Evolutionary conservation across 148 eudicot genomes (phyloP).

Genomic region (Silene latifolia): DNA sequence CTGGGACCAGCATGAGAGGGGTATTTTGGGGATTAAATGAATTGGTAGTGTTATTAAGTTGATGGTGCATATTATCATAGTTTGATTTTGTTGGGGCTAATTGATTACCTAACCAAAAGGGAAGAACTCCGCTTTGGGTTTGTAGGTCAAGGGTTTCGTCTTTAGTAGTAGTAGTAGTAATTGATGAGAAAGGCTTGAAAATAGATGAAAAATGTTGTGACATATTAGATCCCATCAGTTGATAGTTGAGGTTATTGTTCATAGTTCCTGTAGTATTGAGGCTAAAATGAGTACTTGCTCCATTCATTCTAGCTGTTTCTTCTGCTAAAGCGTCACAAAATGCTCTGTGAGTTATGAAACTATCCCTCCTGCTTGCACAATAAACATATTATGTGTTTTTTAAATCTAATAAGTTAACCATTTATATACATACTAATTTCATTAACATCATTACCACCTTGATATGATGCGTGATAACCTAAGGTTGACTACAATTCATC

Average conservation of each 20-base stretch:
- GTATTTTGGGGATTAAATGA: slow-evolving; percentile 16
- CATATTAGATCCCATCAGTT: slow-evolving; percentile 42
- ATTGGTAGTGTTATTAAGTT: slow-evolving; percentile 15
- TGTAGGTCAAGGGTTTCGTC: slow-evolving; percentile 27
- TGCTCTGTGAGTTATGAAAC: too few species aligned
- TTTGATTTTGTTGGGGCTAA: background rate
- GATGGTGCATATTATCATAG: slow-evolving; percentile 9
- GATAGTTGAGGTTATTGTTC: slow-evolving; percentile 41
- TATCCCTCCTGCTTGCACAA: too few species aligned
- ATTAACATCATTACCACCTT: too few species aligned
- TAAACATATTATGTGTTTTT: too few species aligned
- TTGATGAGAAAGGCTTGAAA: slow-evolving; percentile 44
- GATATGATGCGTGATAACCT: too few species aligned
- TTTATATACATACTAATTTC: too few species aligned
- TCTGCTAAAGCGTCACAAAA: slow-evolving; percentile 1
- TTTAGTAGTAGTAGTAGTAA: background rate
- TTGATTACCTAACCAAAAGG: slow-evolving; percentile 1
- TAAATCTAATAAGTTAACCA: too few species aligned
- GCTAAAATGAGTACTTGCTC: slow-evolving; percentile 44
- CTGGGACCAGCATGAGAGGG: slow-evolving; percentile 7
- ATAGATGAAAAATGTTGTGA: slow-evolving; percentile 56
- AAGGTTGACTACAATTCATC: too few species aligned
- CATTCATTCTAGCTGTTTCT: slow-evolving; percentile 81
- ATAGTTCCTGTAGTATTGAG: slow-evolving; percentile 15
- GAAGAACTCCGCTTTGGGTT: slow-evolving; percentile 23